Base-by-base conservation (phyloP, 2,329 filamentous ascomycete genomes). In the Colletotrichum cereale region DNA sequence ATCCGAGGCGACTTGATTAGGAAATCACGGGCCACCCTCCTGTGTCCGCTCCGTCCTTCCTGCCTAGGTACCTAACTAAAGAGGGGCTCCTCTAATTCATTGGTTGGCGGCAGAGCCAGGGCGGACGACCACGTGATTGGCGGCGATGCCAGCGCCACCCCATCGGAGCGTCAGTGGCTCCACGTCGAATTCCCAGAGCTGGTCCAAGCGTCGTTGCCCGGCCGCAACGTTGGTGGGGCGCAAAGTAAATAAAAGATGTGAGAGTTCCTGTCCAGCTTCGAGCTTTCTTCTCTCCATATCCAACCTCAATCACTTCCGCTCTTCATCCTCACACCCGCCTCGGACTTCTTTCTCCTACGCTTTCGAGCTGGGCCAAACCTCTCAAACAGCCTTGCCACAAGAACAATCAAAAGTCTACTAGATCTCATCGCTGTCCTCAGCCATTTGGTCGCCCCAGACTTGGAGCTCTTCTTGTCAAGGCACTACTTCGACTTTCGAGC, bases 391-490 rank as follows among this genome's bases (percentile, higher is more conserved):
- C 78, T 77, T 80, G 75, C 67, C 75, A 73, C 75, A 78, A 81
- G 75, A 80, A 77, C 70, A 72, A 73, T 76, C 75, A 79, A 14
- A 14, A 83, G 82, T 83, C 82, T 74, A 82, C 77, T 84, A 86
- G 84, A 87, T 86, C 85, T 84, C 79, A 81, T 84, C 80, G 83
- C 83, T 80, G 71, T 75, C 74, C 38, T 61, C 76, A 79, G 82
- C 82, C 81, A 83, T 84, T 74, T 84, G 84, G 85, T 87, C 84
- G 83, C 77, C 79, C 79, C 81, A 83, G 83, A 86, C 84, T 84
- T 81, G 66, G 73, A 79, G 78, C 77, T 76, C 73, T 80, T 84
- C 80, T 83, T 80, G 78, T 78, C 75, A 83, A 85, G 82, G 79
- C 82, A 72, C 73, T 74, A 44, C 76, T 82, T 86, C 83, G 81